These are phyloP conservation scores for Chaetoceros tenuissimus DNA, from an alignment of 108 stramenopile species.

Conservation along the genomic window DNA sequence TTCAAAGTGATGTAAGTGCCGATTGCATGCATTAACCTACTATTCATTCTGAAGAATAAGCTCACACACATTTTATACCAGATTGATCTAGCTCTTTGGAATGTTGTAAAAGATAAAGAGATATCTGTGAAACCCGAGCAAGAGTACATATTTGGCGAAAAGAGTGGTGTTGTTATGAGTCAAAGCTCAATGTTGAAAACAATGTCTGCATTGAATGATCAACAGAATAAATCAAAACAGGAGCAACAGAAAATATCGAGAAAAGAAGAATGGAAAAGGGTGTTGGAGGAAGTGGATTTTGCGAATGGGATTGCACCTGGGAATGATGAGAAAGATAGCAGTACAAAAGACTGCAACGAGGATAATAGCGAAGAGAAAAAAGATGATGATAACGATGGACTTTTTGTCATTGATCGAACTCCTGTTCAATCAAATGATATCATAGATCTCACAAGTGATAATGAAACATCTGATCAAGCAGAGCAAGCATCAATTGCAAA, in stretches of 20 bases:
- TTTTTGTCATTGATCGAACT: constrained; percentile 68
- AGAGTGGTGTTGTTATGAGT: not conserved
- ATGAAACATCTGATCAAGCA: not conserved
- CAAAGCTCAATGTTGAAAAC: constrained; percentile 18
- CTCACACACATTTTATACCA: no score
- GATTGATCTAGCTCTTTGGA: constrained; percentile 73
- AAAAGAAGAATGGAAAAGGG: not conserved
- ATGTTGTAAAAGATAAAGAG: constrained; percentile 26
- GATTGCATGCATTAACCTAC: no score
- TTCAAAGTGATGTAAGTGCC: constrained; percentile 58
- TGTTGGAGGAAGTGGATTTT: not conserved
- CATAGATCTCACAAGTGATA: constrained; percentile 6
- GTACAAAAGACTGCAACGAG: constrained; percentile 3
- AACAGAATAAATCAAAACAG: constrained; percentile 1
- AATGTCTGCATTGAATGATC: constrained; percentile 28
- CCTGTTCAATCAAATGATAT: constrained; percentile 6
- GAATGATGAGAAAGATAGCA: constrained; percentile 5
- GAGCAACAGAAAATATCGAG: not conserved
- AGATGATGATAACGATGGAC: constrained; percentile 8
- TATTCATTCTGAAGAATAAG: no score
- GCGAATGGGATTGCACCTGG: not conserved
- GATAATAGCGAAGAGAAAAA: constrained; percentile 1
- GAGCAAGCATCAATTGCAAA: not conserved
- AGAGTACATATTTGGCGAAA: not conserved
- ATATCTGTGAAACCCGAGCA: not conserved